Evolutionary conservation across 139 green algal genomes (phyloP).

Genomic region (Volvox reticuliferus): DNA sequence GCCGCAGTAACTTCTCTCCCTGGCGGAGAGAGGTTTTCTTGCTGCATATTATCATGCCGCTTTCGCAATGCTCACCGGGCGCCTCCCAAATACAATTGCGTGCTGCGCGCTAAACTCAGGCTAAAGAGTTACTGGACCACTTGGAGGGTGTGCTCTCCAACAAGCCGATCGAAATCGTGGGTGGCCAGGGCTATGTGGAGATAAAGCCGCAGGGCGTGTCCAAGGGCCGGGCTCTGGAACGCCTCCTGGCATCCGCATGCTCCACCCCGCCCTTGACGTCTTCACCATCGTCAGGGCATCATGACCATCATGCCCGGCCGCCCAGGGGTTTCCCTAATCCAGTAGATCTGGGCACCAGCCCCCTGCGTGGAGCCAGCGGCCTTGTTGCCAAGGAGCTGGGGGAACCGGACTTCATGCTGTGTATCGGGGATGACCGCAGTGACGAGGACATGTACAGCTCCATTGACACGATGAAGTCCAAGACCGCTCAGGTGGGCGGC

Average conservation of each 20-base stretch:
- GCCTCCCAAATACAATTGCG: background rate
- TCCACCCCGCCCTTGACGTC: background rate
- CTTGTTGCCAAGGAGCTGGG: background rate
- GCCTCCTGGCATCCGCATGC: conserved; percentile 65
- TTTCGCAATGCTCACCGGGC: background rate
- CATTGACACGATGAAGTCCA: conserved; percentile 82
- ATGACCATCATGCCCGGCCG: background rate
- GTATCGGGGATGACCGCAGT: conserved; percentile 97
- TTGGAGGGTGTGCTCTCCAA: conserved; percentile 95
- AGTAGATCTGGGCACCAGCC: background rate
- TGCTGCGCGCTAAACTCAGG: conserved; percentile 55
- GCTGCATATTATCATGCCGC: too few relatives aligned
- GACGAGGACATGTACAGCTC: conserved; percentile 99
- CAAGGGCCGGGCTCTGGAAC: conserved; percentile 88
- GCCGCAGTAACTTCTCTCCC: too few relatives aligned
- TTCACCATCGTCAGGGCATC: background rate
- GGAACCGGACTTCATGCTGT: conserved; percentile 91
- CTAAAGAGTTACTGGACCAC: conserved; percentile 99
- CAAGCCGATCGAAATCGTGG: conserved; percentile 91
- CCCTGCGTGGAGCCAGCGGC: background rate
- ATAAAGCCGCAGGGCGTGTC: conserved; percentile 92
- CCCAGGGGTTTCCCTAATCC: conserved; percentile 31
- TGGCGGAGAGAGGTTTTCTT: too few relatives aligned
- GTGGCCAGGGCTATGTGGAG: conserved; percentile 86
- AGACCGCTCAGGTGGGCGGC: conserved; percentile 56